phyloP scores from a whole-genome alignment of 176 grass and related monocot genomes.

The Musa schizocarpa region DNA sequence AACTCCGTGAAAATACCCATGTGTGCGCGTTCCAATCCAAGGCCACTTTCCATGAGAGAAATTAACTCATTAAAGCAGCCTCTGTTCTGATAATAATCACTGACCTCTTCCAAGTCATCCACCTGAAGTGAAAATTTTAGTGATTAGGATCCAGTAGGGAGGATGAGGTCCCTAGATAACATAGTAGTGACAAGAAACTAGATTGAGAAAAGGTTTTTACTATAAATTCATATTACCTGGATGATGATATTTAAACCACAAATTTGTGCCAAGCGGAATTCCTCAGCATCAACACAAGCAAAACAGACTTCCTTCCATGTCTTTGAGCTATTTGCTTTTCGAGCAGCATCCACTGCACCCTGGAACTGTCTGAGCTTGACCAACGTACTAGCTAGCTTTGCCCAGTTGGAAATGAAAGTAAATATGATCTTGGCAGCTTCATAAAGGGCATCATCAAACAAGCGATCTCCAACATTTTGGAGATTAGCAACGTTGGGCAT shows the following conservation, averaged over 20 bases:
- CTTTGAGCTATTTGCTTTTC: conserved; percentile 87
- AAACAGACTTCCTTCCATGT: conserved; percentile 98
- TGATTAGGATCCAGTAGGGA: too few relatives aligned
- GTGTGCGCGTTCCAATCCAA: conserved; percentile 75
- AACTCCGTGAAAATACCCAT: conserved; percentile 97
- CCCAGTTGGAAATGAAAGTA: conserved; percentile 98
- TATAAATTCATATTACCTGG: conserved; percentile 39
- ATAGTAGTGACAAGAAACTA: too few relatives aligned
- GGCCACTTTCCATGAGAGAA: conserved; percentile 94
- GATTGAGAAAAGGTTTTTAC: too few relatives aligned
- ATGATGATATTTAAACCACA: conserved; percentile 93
- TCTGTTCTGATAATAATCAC: conserved; percentile 93
- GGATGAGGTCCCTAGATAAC: not conserved
- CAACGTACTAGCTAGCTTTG: conserved; percentile 76
- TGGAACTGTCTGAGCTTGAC: conserved; percentile 95
- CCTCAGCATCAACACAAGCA: conserved; percentile 96
- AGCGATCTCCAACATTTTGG: conserved; percentile 84
- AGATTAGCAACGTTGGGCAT: conserved; percentile 98
- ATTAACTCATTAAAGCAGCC: conserved; percentile 94
- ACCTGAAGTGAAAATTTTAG: conserved; percentile 30
- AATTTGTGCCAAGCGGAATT: conserved; percentile 89
- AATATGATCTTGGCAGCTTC: conserved; percentile 99
- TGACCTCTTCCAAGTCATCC: conserved; percentile 93
- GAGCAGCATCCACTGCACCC: conserved; percentile 95
- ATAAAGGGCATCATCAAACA: conserved; percentile 88